Base-by-base conservation (phyloP, 495 filamentous ascomycete genomes). In the Aspergillus baeticus region DNA sequence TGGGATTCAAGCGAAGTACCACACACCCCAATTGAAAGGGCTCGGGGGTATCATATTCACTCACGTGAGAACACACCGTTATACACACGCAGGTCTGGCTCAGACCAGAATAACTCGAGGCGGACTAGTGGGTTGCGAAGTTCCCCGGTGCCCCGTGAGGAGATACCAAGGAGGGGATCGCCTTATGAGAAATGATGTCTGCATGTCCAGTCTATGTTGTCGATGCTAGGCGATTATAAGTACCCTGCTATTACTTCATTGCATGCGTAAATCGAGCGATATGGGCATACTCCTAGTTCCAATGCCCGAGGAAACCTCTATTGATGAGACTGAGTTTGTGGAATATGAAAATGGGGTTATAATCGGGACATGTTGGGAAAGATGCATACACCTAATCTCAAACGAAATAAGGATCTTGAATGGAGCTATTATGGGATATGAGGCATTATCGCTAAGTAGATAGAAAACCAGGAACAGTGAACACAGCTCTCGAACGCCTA, bases 61-160 rank as follows among this genome's bases (percentile, higher is more conserved):
- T 77, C 73, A 1, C 59, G 74, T 21, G 73, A 76, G 33, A 68
- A 63, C 38, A 77, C 76, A 0, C 76, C 73, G 5, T 48, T 59
- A 29, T 54, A 53, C 17, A 36, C 53, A 6, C 48, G 58, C 3
- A 62, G 61, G 10, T 68, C 63, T 6, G 61, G 63, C 5, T 57
- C 62, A n/a, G 31, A 62, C 6, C 55, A 62, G n/a, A 36, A 57
- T 2, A 67, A 65, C 43, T n/a, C 37, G 41, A 58, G 60, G 41
- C 60, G 53, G 6, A 49, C 55, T 6, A 68, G 63, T 59, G 52
- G 54, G n/a, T 21, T 67, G 23, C 63, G 69, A 17, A 63, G 61
- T 22, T 63, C 65, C 45, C 65, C 70, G 13, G 63, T 64, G 7
- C 67, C 68, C 60, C 17, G 49, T 5, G 60, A 71, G 22, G 60